phyloP scores from a whole-genome alignment of 768 basidiomycete species.

The Omphalotus guepiniiformis region DNA sequence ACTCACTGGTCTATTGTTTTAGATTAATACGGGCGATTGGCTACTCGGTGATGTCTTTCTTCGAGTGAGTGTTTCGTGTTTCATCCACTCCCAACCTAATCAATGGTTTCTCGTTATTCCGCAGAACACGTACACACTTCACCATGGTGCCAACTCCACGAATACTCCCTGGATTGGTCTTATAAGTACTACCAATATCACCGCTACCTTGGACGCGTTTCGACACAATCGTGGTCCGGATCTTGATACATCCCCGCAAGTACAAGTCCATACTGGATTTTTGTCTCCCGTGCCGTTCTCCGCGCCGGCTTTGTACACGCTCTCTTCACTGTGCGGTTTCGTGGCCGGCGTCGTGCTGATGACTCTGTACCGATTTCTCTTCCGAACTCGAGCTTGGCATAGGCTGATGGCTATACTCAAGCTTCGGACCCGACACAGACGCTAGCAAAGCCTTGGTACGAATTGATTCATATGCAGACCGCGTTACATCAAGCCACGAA shows the following conservation, averaged over 20 bases:
- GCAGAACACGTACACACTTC: constrained; percentile 52
- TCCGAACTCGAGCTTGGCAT: too few species aligned
- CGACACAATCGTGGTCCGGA: constrained; percentile 39
- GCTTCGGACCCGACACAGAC: too few species aligned
- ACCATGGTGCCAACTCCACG: constrained; percentile 36
- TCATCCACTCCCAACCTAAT: neutral
- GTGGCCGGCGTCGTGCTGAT: constrained; percentile 13
- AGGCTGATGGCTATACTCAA: too few species aligned
- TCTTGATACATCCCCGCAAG: constrained; percentile 5
- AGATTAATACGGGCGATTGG: constrained; percentile 51
- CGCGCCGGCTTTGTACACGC: neutral
- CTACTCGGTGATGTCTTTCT: constrained; percentile 57
- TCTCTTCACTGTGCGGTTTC: constrained; percentile 14
- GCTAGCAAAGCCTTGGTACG: too few species aligned
- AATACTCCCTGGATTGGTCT: constrained; percentile 43
- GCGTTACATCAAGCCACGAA: too few species aligned
- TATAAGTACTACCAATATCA: constrained; percentile 37
- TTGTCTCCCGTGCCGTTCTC: neutral
- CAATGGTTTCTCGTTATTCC: constrained; percentile 9
- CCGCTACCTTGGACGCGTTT: constrained; percentile 34
- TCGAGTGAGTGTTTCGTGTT: constrained; percentile 39
- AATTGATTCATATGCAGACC: too few species aligned
- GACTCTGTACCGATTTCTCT: constrained; percentile 7
- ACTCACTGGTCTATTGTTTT: neutral
- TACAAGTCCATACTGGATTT: constrained; percentile 1